Base-by-base conservation (phyloP, 805 yeast genomes). In the Saturnispora zaruensis region DNA sequence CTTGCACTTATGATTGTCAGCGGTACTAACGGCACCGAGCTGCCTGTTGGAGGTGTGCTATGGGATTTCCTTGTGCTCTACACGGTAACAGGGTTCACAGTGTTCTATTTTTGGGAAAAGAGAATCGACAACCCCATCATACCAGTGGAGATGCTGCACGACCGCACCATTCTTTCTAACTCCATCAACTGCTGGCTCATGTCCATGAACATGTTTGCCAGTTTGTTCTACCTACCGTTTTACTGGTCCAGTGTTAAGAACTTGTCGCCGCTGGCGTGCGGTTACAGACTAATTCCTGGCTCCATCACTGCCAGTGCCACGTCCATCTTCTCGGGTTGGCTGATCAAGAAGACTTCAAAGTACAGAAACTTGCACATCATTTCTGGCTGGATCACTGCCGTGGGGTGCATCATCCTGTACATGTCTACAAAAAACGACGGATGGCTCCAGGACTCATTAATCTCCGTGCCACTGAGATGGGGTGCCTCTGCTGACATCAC, bases 401-500 rank as follows among this genome's bases (percentile, higher is more conserved):
- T 72, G 2, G 91, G 91, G 5, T 63, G 72, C 41, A 26, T 61
- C 2, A 55, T 69, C 7, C 58, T 71, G 45, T 74, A 60, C 47
- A 52, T 40, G 2, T 49, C 61, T 11, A 40, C 50, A 1, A 49
- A 44, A 8, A 14, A 49, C 6, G 60, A 61, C 43, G 45, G 55
- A 18, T 49, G 61, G 18, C 54, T 69, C 45, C 53, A 58, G 9
- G 83, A 79, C 52, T 76, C 65, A 50, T 43, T 72, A 1, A 63
- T 77, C 37, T 60, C 79, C 51, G 56, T 78, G 18, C 66, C 80
- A 8, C 77, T 80, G 6, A 88, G 93, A 7, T 68, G 78, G 34
- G 87, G 85, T 0, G 79, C 82, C 56, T 78, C 95, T 1, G 68
- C 78, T 3, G 72, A 80, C 63, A 71, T 87, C 53, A 87, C 95